phyloP scores from a whole-genome alignment of 306 rosid genomes.

The Casuarina cunninghamiana region DNA sequence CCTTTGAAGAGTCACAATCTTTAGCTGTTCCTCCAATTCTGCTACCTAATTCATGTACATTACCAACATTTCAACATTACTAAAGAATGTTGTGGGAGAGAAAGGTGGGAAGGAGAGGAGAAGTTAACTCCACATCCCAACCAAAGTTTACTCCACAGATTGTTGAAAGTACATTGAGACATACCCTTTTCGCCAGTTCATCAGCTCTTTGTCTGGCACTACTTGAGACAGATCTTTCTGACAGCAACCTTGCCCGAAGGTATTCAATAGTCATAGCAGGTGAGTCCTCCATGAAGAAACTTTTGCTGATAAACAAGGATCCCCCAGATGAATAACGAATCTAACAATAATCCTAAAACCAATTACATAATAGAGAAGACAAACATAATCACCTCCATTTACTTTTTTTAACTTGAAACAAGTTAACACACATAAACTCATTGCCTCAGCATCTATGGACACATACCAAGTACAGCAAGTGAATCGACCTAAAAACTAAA shows the following conservation, averaged over 20 bases:
- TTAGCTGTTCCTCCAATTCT: constrained; percentile 82
- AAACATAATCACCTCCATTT: neutral
- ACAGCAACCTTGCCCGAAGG: constrained; percentile 82
- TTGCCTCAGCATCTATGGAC: neutral
- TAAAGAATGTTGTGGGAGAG: neutral
- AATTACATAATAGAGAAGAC: neutral
- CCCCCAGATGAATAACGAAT: constrained; percentile 28
- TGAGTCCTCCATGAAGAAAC: constrained; percentile 62
- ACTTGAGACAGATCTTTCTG: constrained; percentile 87
- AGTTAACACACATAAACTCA: neutral
- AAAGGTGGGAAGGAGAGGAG: neutral
- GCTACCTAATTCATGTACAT: constrained; percentile 50
- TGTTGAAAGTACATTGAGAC: constrained; percentile 22
- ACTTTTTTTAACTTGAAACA: neutral
- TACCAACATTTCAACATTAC: neutral
- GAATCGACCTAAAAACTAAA: neutral
- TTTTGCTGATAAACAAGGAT: constrained; percentile 35
- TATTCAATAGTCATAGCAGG: constrained; percentile 75
- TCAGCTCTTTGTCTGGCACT: constrained; percentile 83
- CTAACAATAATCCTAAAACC: constrained; percentile 4
- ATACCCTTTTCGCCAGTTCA: constrained; percentile 74
- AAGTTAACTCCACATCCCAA: constrained; percentile 1
- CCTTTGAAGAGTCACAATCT: constrained; percentile 65
- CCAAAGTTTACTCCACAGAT: constrained; percentile 25
- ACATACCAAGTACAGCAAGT: neutral